Percentiles rank a stretch among this genome's conserved stretches.
Conservation (phyloP, 2,329 filamentous ascomycete species). For the Aspergillus tubingensis region DNA sequence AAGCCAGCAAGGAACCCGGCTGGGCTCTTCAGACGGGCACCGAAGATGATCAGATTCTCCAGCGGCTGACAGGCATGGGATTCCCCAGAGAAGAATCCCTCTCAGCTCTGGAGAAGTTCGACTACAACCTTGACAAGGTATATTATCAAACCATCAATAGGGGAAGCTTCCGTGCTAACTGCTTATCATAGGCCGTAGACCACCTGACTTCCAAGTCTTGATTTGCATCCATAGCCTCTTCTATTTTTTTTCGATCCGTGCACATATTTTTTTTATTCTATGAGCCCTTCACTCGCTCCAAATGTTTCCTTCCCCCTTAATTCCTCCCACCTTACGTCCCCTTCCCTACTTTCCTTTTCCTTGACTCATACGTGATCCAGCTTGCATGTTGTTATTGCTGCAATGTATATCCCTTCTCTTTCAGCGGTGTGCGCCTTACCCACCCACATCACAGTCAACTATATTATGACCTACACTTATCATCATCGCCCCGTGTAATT, state of each 20-base stretch:
- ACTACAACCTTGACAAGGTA: slow-evolving; percentile 95
- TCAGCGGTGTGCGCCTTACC: slow-evolving; percentile 2
- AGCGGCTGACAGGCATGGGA: slow-evolving; percentile 87
- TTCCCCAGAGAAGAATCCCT: slow-evolving; percentile 75
- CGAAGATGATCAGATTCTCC: slow-evolving; percentile 88
- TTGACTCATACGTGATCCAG: slow-evolving; percentile 18
- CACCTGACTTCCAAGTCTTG: slow-evolving; percentile 45
- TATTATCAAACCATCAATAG: slow-evolving; percentile 36
- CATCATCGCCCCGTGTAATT: slow-evolving; percentile 6
- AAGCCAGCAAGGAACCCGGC: slow-evolving; percentile 49
- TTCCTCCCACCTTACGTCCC: slow-evolving; percentile 6
- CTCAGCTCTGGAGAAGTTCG: slow-evolving; percentile 83
- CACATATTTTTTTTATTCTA: slow-evolving; percentile 19
- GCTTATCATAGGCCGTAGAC: slow-evolving; percentile 41
- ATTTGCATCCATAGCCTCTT: slow-evolving; percentile 13
- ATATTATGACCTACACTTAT: not conserved
- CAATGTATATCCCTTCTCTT: slow-evolving; percentile 11
- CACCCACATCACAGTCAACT: not conserved
- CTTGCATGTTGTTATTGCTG: slow-evolving; percentile 5
- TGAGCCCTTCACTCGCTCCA: slow-evolving; percentile 7
- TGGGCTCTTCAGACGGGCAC: slow-evolving; percentile 72
- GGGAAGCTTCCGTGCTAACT: not conserved
- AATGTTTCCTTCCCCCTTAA: slow-evolving; percentile 7
- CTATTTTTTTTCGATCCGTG: slow-evolving; percentile 2
- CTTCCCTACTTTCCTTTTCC: slow-evolving; percentile 19